phyloP scores from a whole-genome alignment of 163 green algal species.

The Volvox carteri region DNA sequence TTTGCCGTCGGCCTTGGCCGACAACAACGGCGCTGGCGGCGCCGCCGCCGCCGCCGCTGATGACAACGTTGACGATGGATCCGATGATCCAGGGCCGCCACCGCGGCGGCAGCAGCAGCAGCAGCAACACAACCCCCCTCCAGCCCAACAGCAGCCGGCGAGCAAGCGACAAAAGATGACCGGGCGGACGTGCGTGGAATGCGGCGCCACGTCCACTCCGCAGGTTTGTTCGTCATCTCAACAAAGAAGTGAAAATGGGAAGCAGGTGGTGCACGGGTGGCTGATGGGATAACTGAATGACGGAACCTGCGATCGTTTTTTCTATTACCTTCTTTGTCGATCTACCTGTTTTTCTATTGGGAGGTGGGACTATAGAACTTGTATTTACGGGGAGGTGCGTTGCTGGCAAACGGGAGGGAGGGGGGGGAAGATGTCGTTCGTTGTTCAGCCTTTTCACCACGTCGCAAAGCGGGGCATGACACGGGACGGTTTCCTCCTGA shows the following conservation, averaged over 20 bases:
- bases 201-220: slow-evolving; percentile 64
- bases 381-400: too few species aligned
- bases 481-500: too few species aligned
- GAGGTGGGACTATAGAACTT: too few species aligned
- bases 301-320: too few species aligned
- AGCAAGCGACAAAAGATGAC: slow-evolving; percentile 53
- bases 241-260: neutral
- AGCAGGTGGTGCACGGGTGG: neutral
- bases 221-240: too few species aligned
- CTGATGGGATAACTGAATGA: too few species aligned
- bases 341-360: too few species aligned
- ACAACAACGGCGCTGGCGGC: slow-evolving; percentile 7
- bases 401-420: too few species aligned
- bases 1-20: neutral
- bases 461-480: too few species aligned
- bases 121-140: neutral
- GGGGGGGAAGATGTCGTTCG: too few species aligned
- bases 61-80: neutral
- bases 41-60: neutral
- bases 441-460: too few species aligned
- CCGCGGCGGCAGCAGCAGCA: neutral
- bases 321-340: too few species aligned
- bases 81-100: neutral
- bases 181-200: slow-evolving; percentile 60
- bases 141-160: slow-evolving; percentile 32